Evolutionary conservation across 441 rosid genomes (phyloP).

Genomic region (Brassica balearica): DNA sequence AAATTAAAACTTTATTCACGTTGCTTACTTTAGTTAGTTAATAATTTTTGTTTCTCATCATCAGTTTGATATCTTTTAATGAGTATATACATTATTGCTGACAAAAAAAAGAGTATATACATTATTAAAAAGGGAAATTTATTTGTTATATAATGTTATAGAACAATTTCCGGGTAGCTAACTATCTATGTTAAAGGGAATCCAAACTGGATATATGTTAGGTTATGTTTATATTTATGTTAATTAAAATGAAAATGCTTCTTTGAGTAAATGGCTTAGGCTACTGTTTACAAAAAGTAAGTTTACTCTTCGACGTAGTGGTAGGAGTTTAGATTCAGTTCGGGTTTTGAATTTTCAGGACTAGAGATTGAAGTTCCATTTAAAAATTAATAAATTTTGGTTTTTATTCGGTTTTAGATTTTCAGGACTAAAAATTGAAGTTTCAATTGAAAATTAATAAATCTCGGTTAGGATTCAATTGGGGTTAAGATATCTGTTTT

Average conservation of each 20-base stretch:
- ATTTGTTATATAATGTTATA: background rate
- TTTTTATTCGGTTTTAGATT: background rate
- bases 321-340: background rate
- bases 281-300: background rate
- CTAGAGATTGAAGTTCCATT: too few relatives aligned
- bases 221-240: background rate
- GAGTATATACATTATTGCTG: too few relatives aligned
- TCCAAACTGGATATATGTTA: background rate
- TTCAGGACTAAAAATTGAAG: too few relatives aligned
- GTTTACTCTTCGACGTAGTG: background rate
- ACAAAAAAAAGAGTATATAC: too few relatives aligned
- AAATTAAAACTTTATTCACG: background rate
- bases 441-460: too few relatives aligned
- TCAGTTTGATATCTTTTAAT: conserved; percentile 1
- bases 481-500: too few relatives aligned
- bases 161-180: background rate
- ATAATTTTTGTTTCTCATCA: background rate
- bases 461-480: too few relatives aligned
- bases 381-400: background rate
- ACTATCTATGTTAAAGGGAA: background rate
- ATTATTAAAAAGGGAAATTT: too few relatives aligned
- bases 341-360: background rate
- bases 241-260: background rate
- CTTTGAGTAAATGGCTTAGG: background rate
- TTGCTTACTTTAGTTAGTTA: background rate